Evolutionary conservation across 495 filamentous ascomycete species (phyloP).

Genomic region (Lineolata rhizophorae): DNA sequence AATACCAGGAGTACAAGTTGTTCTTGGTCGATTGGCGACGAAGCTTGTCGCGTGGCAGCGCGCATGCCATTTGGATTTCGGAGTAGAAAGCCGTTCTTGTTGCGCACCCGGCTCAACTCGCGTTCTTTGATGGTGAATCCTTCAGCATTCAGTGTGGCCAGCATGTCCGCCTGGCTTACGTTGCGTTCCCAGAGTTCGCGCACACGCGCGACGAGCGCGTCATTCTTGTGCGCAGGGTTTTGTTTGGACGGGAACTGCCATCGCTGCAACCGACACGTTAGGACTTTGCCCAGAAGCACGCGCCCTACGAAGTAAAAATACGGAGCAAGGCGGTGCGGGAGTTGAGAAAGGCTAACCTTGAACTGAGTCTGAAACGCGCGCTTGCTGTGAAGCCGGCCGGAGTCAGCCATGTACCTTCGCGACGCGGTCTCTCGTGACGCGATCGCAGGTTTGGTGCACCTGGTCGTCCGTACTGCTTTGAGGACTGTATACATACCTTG

Average conservation of each 20-base stretch:
- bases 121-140: slow-evolving; percentile 50
- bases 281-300: slow-evolving; percentile 3
- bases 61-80: slow-evolving; percentile 37
- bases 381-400: slow-evolving; percentile 27
- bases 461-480: not conserved
- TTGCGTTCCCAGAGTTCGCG: slow-evolving; percentile 61
- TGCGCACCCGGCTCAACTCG: slow-evolving; percentile 42
- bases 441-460: not conserved
- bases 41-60: too few species aligned
- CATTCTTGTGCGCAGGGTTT: slow-evolving; percentile 45
- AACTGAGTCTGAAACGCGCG: slow-evolving; percentile 53
- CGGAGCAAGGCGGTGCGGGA: slow-evolving; percentile 1
- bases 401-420: slow-evolving; percentile 6
- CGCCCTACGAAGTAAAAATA: not conserved
- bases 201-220: slow-evolving; percentile 38
- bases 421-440: slow-evolving; percentile 3
- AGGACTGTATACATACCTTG: slow-evolving; percentile 7
- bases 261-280: too few species aligned
- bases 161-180: slow-evolving; percentile 46
- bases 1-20: too few species aligned
- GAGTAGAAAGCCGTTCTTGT: slow-evolving; percentile 40
- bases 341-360: too few species aligned
- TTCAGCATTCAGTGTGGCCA: slow-evolving; percentile 41
- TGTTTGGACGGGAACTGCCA: slow-evolving; percentile 63
- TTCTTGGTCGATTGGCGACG: too few species aligned